Base-by-base conservation (phyloP, 345 rosid species). In the Cochlearia excelsa region DNA sequence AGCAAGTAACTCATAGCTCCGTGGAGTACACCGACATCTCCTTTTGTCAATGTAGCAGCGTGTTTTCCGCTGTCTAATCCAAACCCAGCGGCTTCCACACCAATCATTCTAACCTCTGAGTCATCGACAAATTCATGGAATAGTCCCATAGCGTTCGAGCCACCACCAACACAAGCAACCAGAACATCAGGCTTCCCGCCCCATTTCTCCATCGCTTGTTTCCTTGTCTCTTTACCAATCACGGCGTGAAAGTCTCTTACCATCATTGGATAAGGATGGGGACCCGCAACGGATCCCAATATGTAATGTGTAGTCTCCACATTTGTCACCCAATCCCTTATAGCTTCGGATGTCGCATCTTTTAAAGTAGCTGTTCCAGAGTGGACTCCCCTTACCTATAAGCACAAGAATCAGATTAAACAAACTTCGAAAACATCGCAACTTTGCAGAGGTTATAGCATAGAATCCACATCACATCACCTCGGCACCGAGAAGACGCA, bases 201-300 rank as follows among this genome's bases (percentile, higher is more conserved):
- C 99, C 40, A 37, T 37, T 3, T 37, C 7, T 37, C 7, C 71
- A 77, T 65, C 0, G 99, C 95, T 61, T 93, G 94, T 64, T 50
- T 83, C 70, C 94, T 84, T 37, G 99, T 93, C 73, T 93, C 97
- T 65, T 75, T 78, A 28, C 97, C 99, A 38, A 93, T 93, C 74
- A 93, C 85, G 1, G 86, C 88, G 73, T 93, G 97, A 61, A 89
- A 93, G 48, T 93, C 95, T 69, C 99, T 75, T 3, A 93, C 99
- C 97, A 93, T 87, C 94, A 87, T 85, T 9, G 97, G 99, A 56
- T 84, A 93, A 37, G 97, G 99, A 77, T 93, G 97, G 43, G 99
- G 99, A 53, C 99, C 97, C 1, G 94, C 99, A 37, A 87, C 99
- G 7, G 97, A 86, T 47, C 99, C 99, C 69, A 87, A 65, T 67